A percentile compares a stretch with the other conserved stretches of the same genome.
These are phyloP conservation scores for Fusarium pseudoanthophilum DNA, from an alignment of 2,329 filamentous ascomycete species.

Conservation along the genomic window DNA sequence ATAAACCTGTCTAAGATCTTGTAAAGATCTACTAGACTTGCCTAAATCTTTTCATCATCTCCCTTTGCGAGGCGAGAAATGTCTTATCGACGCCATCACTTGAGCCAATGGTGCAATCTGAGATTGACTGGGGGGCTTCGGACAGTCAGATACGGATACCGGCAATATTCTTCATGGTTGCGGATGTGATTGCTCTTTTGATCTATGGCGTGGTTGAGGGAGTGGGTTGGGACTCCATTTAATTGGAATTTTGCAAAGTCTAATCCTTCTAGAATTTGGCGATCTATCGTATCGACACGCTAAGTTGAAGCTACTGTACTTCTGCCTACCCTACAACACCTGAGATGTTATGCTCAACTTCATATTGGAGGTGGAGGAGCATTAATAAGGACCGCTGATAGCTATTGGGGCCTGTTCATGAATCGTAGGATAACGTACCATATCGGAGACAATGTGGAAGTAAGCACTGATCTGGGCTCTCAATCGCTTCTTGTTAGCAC, in stretches of 20 bases:
- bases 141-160: conserved; percentile 5
- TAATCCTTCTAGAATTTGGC: conserved; percentile 13
- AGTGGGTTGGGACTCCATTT: conserved; percentile 27
- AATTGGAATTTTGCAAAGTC: conserved; percentile 27
- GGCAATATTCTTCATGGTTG: conserved; percentile 10
- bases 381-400: background rate
- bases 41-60: background rate
- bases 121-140: conserved; percentile 14
- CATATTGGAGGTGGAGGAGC: background rate
- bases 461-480: background rate
- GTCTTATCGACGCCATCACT: conserved; percentile 32
- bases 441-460: background rate
- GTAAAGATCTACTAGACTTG: background rate
- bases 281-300: background rate
- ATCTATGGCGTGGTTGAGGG: conserved; percentile 24
- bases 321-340: conserved; percentile 1
- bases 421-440: background rate
- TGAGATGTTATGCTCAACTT: background rate
- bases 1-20: background rate
- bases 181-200: conserved; percentile 33
- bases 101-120: conserved; percentile 29
- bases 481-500: background rate
- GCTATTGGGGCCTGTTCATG: background rate
- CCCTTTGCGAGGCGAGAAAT: background rate
- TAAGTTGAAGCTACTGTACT: background rate